phyloP scores from a whole-genome alignment of 345 rosid species.

The Hibiscus syriacus region DNA sequence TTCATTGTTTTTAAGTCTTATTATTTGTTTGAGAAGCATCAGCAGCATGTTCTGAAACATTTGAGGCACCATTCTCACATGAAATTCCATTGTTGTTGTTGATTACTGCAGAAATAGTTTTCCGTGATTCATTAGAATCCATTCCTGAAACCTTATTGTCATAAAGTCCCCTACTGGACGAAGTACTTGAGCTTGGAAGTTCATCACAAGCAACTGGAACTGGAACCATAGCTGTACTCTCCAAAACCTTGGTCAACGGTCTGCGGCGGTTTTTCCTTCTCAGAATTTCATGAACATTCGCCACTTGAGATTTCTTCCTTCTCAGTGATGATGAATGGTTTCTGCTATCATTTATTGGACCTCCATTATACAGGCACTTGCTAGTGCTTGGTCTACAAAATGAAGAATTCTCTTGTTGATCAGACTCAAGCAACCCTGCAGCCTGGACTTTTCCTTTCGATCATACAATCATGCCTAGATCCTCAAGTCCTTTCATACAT shows the following conservation, averaged over 20 bases:
- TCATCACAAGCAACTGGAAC: background rate
- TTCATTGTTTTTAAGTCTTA: slow-evolving; percentile 53
- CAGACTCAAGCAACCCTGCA: slow-evolving; percentile 22
- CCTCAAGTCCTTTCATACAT: slow-evolving; percentile 98
- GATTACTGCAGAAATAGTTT: background rate
- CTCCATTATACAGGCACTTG: slow-evolving; percentile 42
- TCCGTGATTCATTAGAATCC: background rate
- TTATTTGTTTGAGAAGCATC: slow-evolving; percentile 37
- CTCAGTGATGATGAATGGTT: background rate
- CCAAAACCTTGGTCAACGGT: background rate
- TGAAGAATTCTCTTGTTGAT: slow-evolving; percentile 30
- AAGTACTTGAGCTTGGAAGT: background rate
- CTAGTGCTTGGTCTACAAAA: slow-evolving; percentile 30
- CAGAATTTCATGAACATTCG: background rate
- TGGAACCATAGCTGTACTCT: background rate
- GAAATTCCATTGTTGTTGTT: background rate
- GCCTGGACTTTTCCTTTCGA: slow-evolving; percentile 32
- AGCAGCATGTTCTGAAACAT: slow-evolving; percentile 28
- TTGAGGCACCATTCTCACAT: slow-evolving; percentile 4
- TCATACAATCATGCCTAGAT: slow-evolving; percentile 60
- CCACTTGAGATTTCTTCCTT: background rate
- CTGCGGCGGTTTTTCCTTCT: background rate
- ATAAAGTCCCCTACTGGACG: background rate
- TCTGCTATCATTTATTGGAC: background rate
- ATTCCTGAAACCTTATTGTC: background rate